Conservation (phyloP, 176 grass and related monocot species). For the Phragmites australis region DNA sequence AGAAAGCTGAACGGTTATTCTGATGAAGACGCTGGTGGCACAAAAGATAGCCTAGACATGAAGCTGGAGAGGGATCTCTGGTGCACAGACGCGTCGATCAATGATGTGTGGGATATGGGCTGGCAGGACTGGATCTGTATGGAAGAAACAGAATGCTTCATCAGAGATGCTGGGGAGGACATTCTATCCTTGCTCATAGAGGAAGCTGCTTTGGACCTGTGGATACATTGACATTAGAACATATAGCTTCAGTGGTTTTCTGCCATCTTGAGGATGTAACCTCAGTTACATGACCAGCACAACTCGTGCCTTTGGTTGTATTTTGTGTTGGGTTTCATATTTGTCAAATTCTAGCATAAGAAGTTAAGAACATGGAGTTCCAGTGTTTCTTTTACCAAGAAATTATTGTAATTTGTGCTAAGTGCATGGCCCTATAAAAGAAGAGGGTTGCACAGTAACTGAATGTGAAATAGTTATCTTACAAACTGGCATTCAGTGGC, state of each 20-base stretch:
- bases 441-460: neutral
- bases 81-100: constrained; percentile 45
- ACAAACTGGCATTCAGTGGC: too few relatives aligned
- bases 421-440: too few relatives aligned
- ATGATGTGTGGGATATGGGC: constrained; percentile 61
- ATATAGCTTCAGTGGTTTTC: neutral
- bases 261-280: neutral
- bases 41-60: constrained; percentile 48
- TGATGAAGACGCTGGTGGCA: neutral
- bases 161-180: constrained; percentile 43
- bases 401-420: constrained; percentile 3
- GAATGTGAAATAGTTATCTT: neutral
- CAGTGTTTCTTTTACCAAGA: neutral
- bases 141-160: constrained; percentile 61
- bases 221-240: neutral
- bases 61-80: constrained; percentile 79
- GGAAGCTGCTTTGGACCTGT: constrained; percentile 54
- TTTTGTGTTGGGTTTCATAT: constrained; percentile 1
- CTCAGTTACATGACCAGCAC: neutral
- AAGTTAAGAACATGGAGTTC: neutral
- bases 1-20: constrained; percentile 45
- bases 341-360: neutral
- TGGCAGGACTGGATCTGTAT: constrained; percentile 63
- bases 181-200: constrained; percentile 56
- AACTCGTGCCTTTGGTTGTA: constrained; percentile 7